Percentiles rank a stretch among this genome's conserved stretches.
Conservation (phyloP, 2,329 filamentous ascomycete species). For the Aureobasidium sp. region DNA sequence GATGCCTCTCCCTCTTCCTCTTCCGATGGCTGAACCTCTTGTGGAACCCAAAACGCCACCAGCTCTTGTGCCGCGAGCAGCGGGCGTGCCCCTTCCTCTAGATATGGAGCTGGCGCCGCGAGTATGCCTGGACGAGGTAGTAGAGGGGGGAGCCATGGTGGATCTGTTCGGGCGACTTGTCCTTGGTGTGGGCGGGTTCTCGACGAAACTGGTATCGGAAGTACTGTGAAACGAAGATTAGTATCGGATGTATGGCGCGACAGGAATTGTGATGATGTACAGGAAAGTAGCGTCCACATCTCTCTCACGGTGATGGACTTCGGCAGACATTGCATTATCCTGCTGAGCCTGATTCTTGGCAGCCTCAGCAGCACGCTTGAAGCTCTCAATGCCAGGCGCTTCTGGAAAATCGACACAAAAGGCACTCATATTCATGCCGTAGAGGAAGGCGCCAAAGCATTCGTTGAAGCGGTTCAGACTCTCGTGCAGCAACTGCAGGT, state of each 20-base stretch:
- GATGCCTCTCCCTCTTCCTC: conserved; percentile 21
- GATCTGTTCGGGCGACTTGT: conserved; percentile 28
- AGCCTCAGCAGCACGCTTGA: conserved; percentile 11
- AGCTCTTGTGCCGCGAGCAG: conserved; percentile 15
- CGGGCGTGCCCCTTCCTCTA: conserved; percentile 15
- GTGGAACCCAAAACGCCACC: conserved; percentile 19
- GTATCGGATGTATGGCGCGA: not conserved
- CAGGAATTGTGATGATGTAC: conserved; percentile 37
- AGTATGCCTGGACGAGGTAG: conserved; percentile 15
- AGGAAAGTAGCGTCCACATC: conserved; percentile 77
- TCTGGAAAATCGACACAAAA: conserved; percentile 98
- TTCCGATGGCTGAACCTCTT: conserved; percentile 23
- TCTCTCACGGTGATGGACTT: conserved; percentile 8
- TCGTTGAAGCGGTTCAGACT: conserved; percentile 88
- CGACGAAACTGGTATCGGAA: conserved; percentile 83
- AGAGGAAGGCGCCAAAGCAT: conserved; percentile 90
- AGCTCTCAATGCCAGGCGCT: conserved; percentile 31
- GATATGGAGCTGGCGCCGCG: conserved; percentile 28
- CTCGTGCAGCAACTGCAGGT: conserved; percentile 94
- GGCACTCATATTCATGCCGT: conserved; percentile 97
- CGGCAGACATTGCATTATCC: conserved; percentile 4
- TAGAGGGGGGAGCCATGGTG: conserved; percentile 25
- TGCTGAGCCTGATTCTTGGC: not conserved
- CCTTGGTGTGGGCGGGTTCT: conserved; percentile 57
- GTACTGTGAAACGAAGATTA: conserved; percentile 47